phyloP scores from a whole-genome alignment of 176 grass and related monocot genomes.

The Elymus sibiricus region DNA sequence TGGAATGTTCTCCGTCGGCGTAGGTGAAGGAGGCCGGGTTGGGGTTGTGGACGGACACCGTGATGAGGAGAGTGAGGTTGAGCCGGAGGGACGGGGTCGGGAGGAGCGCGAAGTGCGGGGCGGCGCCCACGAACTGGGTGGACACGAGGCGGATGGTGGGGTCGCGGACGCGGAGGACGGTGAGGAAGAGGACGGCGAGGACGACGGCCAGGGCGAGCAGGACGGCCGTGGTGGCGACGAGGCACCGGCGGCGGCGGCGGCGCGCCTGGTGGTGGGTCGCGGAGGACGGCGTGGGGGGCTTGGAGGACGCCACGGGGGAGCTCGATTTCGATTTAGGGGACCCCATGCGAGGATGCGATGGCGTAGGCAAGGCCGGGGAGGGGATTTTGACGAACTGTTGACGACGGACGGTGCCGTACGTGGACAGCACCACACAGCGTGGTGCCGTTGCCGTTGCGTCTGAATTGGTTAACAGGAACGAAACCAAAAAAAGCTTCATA shows the following conservation, averaged over 20 bases:
- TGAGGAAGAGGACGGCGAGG: constrained; percentile 49
- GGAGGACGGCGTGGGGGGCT: background rate
- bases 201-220: constrained; percentile 18
- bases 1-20: background rate
- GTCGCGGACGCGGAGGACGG: constrained; percentile 45
- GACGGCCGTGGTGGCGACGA: background rate
- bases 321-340: no score
- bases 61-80: constrained; percentile 61
- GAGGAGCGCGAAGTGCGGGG: constrained; percentile 38
- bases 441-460: background rate
- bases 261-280: background rate
- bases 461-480: background rate
- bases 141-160: constrained; percentile 47
- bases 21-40: constrained; percentile 64
- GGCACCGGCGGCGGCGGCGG: background rate
- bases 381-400: background rate
- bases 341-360: background rate
- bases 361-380: background rate
- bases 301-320: no score
- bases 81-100: constrained; percentile 14
- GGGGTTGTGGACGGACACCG: constrained; percentile 56
- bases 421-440: background rate
- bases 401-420: background rate
- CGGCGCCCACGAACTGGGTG: constrained; percentile 21
- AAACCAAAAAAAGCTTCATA: background rate